phyloP scores from a whole-genome alignment of 2,329 filamentous ascomycete species.

The Monosporascus cannonballus region DNA sequence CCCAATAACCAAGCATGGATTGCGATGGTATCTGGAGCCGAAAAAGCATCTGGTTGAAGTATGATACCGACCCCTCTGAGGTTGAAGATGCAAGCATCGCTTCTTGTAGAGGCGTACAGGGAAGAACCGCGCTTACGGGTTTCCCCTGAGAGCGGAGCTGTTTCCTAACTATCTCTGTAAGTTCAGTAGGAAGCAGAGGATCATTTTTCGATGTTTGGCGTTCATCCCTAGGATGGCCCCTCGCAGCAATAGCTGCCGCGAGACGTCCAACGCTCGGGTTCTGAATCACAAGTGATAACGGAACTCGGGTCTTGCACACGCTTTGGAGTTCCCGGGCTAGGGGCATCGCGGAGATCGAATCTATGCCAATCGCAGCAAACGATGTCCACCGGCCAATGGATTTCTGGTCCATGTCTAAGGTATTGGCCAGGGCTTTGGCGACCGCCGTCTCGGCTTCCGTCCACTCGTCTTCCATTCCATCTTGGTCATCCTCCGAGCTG shows the following conservation, averaged over 20 bases:
- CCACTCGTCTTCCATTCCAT: constrained; percentile 36
- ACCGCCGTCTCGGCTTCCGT: constrained; percentile 51
- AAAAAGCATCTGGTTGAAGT: constrained; percentile 69
- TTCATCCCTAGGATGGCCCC: not conserved
- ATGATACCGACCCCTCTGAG: constrained; percentile 39
- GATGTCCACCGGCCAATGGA: constrained; percentile 60
- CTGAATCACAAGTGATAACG: constrained; percentile 65
- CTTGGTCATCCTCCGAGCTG: constrained; percentile 23
- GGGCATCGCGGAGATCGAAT: constrained; percentile 76
- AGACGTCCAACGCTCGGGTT: constrained; percentile 62
- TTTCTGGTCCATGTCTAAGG: constrained; percentile 37
- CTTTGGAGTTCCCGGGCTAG: constrained; percentile 53
- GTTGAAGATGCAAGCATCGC: constrained; percentile 66
- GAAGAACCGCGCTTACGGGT: constrained; percentile 53
- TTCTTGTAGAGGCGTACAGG: constrained; percentile 83
- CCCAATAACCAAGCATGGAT: constrained; percentile 56
- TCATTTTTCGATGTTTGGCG: not conserved
- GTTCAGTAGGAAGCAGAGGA: constrained; percentile 14
- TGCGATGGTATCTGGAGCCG: constrained; percentile 44
- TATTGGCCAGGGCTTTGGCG: constrained; percentile 45
- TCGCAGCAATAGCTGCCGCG: constrained; percentile 28
- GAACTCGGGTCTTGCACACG: constrained; percentile 39
- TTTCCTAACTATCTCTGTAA: constrained; percentile 24
- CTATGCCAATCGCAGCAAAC: constrained; percentile 71
- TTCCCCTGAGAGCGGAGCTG: constrained; percentile 26